Conservation (phyloP, 2,329 filamentous ascomycete species). For the Thelonectria rubi region DNA sequence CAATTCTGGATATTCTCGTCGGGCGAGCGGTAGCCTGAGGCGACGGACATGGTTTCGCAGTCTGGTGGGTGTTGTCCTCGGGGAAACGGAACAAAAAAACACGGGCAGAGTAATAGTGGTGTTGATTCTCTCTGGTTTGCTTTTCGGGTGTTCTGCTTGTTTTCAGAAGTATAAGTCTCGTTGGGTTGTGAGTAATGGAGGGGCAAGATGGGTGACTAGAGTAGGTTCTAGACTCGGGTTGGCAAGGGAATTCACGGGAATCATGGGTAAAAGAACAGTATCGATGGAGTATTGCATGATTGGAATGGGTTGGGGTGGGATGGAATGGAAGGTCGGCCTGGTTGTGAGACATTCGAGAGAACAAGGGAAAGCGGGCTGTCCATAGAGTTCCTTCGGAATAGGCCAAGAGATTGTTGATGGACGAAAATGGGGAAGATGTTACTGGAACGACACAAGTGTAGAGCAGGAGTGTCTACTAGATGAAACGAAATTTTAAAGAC, state of each 20-base stretch:
- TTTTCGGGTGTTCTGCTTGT: conserved; percentile 20
- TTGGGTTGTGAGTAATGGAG: conserved; percentile 22
- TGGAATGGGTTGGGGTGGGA: conserved; percentile 15
- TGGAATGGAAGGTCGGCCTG: neutral
- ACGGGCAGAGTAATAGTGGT: conserved; percentile 24
- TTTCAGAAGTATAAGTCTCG: conserved; percentile 18
- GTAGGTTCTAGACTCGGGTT: conserved; percentile 24
- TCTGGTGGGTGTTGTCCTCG: conserved; percentile 11
- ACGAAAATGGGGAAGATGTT: neutral
- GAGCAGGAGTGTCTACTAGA: too few species aligned
- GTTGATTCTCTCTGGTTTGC: conserved; percentile 22
- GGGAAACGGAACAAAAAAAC: conserved; percentile 17
- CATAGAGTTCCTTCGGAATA: conserved; percentile 18
- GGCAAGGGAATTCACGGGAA: conserved; percentile 3
- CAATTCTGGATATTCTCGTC: conserved; percentile 26
- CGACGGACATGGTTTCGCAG: conserved; percentile 12
- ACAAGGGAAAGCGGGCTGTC: neutral
- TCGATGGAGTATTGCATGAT: conserved; percentile 16
- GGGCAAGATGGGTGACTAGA: neutral
- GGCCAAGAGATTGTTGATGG: conserved; percentile 22
- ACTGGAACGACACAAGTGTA: neutral
- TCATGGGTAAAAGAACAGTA: conserved; percentile 19
- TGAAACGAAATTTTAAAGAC: too few species aligned
- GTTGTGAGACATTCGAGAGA: too few species aligned
- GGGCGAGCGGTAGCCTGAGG: conserved; percentile 17